Evolutionary conservation across 2,329 filamentous ascomycete species (phyloP), one percentile per base, ranked within the genome.

Genomic region (Immersiporthe knoxdaviesiana): DNA sequence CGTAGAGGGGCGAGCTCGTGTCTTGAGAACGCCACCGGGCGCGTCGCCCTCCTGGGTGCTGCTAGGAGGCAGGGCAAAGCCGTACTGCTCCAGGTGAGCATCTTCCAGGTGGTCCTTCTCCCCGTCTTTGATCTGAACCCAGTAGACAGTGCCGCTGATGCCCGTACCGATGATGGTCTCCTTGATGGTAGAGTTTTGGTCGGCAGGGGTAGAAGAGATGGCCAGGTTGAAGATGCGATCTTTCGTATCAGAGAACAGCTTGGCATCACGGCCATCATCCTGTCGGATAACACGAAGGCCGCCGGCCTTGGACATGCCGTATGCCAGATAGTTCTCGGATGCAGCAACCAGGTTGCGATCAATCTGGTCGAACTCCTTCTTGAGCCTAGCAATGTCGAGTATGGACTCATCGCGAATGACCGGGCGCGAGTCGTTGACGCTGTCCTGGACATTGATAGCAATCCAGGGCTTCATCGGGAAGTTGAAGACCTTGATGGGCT

Each of bases 401-500:
- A 97, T 90, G 58, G 91, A 87, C 73, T 95, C 91, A 68, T 93
- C 89, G 50, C 91, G 90, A 78, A 98, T 90, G 64, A 85, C 81
- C 3, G 90, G 85, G 21, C 87, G 86, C 35, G 84, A 79, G 69
- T 88, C 84, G 18, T 86, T 80, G 70, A 85, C 80, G 71, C 84
- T 80, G 72, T 87, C 82, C 77, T 88, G 84, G 74, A 98, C 87
- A 16, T 88, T 90, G 77, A 99, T 96, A 27, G 94, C 92, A 73
- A 97, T 94, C 85, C 97, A 99, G 4, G 96, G 96, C 79, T 92
- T 93, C 91, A 99, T 93, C 21, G 96, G 96, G 79, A 99, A 97
- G 79, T 97, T 97, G 83, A 92, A 96, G 61, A 98, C 94, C 77
- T 88, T 90, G 73, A 97, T 89, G 35, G 89, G 85, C 60, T 85